Conservation (phyloP, 768 basidiomycete genomes). For the Russula virescens region DNA sequence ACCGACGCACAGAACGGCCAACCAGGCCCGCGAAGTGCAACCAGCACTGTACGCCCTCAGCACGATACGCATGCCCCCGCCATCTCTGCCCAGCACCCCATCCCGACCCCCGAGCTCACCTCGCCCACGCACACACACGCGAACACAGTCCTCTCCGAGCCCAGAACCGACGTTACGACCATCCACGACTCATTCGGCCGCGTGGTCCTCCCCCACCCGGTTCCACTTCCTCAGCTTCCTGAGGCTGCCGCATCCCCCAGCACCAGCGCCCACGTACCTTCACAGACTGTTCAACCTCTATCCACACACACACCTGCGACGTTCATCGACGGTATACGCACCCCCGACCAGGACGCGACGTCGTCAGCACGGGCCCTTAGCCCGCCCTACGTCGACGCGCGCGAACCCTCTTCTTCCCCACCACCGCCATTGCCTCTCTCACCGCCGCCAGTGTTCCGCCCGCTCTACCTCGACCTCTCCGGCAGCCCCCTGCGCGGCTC, state of each 20-base stretch:
- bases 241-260: not conserved
- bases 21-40: not conserved
- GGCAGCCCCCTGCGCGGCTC: constrained; percentile 10
- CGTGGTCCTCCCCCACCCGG: not conserved
- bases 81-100: not conserved
- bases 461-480: not conserved
- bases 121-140: constrained; percentile 4
- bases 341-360: not conserved
- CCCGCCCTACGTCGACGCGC: constrained; percentile 8
- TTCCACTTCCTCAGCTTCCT: not conserved
- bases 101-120: not conserved
- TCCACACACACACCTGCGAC: not conserved
- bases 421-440: not conserved
- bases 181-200: constrained; percentile 11
- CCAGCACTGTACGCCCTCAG: not conserved
- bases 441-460: not conserved
- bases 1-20: not conserved
- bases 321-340: not conserved
- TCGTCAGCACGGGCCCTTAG: not conserved
- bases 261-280: not conserved
- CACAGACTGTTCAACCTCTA: not conserved
- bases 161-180: constrained; percentile 12
- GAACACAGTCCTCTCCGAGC: constrained; percentile 5
- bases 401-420: not conserved
- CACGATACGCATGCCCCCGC: not conserved